Base-by-base conservation (phyloP, 352 stramenopile genomes). In the Phytopythium boreale region DNA sequence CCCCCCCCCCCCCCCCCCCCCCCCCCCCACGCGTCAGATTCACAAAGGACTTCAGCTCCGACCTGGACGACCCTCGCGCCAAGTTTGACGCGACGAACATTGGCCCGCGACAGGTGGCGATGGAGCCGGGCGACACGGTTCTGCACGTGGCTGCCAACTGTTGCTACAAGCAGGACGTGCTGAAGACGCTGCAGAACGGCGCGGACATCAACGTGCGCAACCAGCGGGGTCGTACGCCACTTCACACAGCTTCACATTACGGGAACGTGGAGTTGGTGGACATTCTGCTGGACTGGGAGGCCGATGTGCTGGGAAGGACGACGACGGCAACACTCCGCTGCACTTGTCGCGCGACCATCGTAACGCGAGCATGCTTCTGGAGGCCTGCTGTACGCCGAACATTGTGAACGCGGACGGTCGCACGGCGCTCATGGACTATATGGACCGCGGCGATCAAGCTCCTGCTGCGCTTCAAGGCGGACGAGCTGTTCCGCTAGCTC, bases 201-300 rank as follows among this genome's bases (percentile, higher is more conserved):
- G 92, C 86, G 12, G 83, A 93, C 49, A 93, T 94, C 50, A 93
- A 95, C 59, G 84, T 87, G 24, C 80, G 77, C 39, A 96, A 96
- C 59, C 82, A 79, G 14, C 82, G 80, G 29, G 87, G 84, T 0
- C 82, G 86, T 34, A 96, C 88, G 24, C 88, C 87, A 37, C 70
- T 96, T 31, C 84, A 94, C 71, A 95, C 88, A 53, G 84, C 88
- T 15, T 88, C 86, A 22, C 63, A 93, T 51, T 90, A 95, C 57
- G 77, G 86, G 27, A 93, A 94, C 68, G 59, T 92, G 20, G 85
- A 95, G 43, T 85, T 93, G 26, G 82, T 96, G 2, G 79, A 76
- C 15, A 92, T 92, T 49, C 67, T 95, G 64, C 62, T 93, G 14
- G 81, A 93, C 63, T 91, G 84, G 87, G 85, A 92, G 56, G 87